Percentiles rank a stretch among this genome's conserved stretches.
phyloP scores from a whole-genome alignment of 2,329 filamentous ascomycete species.

The Aspergillus versicolor region DNA sequence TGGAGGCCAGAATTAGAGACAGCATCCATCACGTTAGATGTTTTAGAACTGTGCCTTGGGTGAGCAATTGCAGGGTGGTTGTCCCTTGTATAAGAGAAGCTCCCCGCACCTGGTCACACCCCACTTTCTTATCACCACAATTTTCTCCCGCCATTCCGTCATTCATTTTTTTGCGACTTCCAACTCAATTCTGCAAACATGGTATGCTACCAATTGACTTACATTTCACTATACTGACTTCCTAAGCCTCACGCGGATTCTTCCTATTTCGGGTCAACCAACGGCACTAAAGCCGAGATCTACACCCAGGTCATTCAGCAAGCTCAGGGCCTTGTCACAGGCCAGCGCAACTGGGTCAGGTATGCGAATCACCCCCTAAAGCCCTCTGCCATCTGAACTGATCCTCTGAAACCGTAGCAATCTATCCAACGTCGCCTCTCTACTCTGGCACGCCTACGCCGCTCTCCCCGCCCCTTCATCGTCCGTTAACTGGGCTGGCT shows the following conservation, averaged over 20 bases:
- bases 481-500: conserved; percentile 51
- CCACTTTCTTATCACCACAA: conserved; percentile 4
- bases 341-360: conserved; percentile 45
- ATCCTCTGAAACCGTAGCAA: conserved; percentile 27
- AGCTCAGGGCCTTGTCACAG: conserved; percentile 38
- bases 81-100: not conserved
- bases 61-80: not conserved
- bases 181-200: not conserved
- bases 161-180: not conserved
- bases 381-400: not conserved
- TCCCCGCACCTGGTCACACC: conserved; percentile 1
- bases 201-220: not conserved
- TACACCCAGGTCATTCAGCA: conserved; percentile 44
- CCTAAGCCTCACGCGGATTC: conserved; percentile 49
- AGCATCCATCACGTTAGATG: not conserved
- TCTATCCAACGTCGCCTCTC: conserved; percentile 48
- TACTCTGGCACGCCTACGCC: conserved; percentile 50
- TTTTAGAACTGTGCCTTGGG: not conserved
- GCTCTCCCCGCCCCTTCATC: conserved; percentile 43
- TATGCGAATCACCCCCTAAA: not conserved
- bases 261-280: conserved; percentile 40
- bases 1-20: not conserved
- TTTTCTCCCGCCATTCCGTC: not conserved
- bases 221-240: not conserved
- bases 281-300: conserved; percentile 41